These are phyloP conservation scores for Zhuliangozyma blackwelliae DNA, from an alignment of 1,139 yeast species.

Conservation along the genomic window DNA sequence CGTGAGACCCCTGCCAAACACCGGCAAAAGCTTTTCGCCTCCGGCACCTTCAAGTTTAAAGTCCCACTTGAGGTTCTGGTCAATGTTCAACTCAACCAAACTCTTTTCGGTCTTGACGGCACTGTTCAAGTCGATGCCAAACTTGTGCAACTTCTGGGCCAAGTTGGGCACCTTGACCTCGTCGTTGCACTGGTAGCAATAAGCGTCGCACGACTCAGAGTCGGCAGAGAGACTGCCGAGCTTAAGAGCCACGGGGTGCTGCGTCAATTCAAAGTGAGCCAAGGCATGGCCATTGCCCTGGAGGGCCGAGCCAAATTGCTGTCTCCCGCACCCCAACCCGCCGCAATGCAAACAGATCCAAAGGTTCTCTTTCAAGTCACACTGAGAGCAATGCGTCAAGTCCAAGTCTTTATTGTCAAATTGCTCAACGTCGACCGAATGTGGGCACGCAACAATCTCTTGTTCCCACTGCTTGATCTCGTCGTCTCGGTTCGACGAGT, in stretches of 20 bases:
- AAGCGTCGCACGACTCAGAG: slow-evolving; percentile 61
- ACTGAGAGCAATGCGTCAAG: slow-evolving; percentile 51
- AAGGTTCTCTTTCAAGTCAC: slow-evolving; percentile 63
- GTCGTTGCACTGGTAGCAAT: slow-evolving; percentile 85
- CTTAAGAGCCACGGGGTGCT: slow-evolving; percentile 83
- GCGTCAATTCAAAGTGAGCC: slow-evolving; percentile 51
- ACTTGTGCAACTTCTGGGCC: slow-evolving; percentile 45
- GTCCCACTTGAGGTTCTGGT: slow-evolving; percentile 92
- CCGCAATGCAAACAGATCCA: slow-evolving; percentile 96
- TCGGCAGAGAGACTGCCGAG: slow-evolving; percentile 80
- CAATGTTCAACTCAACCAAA: slow-evolving; percentile 82
- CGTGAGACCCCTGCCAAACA: slow-evolving; percentile 66
- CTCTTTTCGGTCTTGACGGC: slow-evolving; percentile 74
- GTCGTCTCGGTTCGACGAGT: slow-evolving; percentile 61
- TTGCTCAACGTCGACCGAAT: slow-evolving; percentile 54
- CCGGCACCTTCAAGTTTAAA: slow-evolving; percentile 72
- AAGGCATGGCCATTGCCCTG: slow-evolving; percentile 92
- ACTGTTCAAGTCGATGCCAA: slow-evolving; percentile 63
- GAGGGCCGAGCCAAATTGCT: slow-evolving; percentile 82
- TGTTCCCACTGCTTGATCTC: slow-evolving; percentile 92
- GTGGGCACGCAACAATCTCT: slow-evolving; percentile 76
- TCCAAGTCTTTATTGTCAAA: slow-evolving; percentile 18
- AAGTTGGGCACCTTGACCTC: slow-evolving; percentile 76
- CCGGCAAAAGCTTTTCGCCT: slow-evolving; percentile 62
- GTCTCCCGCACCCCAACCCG: slow-evolving; percentile 83